Evolutionary conservation across 2,329 filamentous ascomycete species (phyloP), one percentile per base, ranked within the genome.

Genomic region (Ceratocystis eucalypticola): DNA sequence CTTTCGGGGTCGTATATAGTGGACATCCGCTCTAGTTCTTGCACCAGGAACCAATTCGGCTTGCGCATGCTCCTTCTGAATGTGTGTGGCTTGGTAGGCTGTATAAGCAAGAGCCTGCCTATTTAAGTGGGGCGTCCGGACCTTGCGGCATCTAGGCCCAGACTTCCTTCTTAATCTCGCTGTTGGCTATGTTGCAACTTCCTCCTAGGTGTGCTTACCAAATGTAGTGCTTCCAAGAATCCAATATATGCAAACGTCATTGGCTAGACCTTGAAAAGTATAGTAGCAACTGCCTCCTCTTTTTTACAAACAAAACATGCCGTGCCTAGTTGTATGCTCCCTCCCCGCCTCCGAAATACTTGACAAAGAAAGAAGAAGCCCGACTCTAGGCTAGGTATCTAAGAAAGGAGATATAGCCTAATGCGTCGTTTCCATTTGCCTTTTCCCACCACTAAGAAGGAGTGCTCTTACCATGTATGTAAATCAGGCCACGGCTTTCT

Each of bases 31-130:
- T 37, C 15, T 30, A 59, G 20, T 37, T 37, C 30, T n/a, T 59
- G 28, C 55, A 1, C 8, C 30, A 59, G 30, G 25, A 59, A 37
- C 55, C 15, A 8, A 17, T 2, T 37, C 28, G 17, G 55, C 12
- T 59, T 59, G 28, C 17, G 28, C 28, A 37, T 59, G 28, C 20
- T 59, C 55, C 55, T 59, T 59, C 55, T 30, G n/a, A 59, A 53
- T 10, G 22, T 15, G 8, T 4, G 48, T 15, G 20, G 22, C 22
- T 53, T 53, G 28, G 10, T 37, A 37, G 25, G 55, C 55, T 37
- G 12, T 37, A 8, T 28, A 59, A 30, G 55, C 17, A 59, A 37
- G 7, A 59, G 55, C 55, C 28, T 59, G 55, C 25, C 33, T 59
- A 10, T 37, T 59, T 28, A 59, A 59, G 55, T 59, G 55, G 55